Evolutionary conservation across 768 basidiomycete species (phyloP).

Genomic region (Fomitopsis serialis): DNA sequence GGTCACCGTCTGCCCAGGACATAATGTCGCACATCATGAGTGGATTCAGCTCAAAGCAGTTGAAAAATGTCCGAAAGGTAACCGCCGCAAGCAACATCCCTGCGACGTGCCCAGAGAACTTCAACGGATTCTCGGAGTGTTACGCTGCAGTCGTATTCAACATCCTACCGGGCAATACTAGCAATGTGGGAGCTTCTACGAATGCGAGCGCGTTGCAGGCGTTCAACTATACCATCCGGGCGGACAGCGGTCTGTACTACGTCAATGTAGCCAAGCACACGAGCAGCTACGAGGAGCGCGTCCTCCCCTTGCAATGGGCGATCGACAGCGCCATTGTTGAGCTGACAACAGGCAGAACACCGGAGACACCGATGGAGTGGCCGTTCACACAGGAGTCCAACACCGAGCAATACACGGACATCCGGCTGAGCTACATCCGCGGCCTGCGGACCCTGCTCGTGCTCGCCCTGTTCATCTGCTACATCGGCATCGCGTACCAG

Average conservation of each 20-base stretch:
- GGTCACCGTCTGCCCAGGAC: conserved; percentile 46
- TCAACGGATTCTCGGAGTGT: conserved; percentile 63
- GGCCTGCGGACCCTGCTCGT: conserved; percentile 60
- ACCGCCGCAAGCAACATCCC: conserved; percentile 42
- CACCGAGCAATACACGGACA: conserved; percentile 47
- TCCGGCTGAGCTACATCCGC: conserved; percentile 57
- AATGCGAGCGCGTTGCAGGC: conserved; percentile 4
- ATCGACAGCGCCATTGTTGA: conserved; percentile 73
- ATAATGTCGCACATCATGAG: conserved; percentile 59
- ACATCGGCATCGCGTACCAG: conserved; percentile 72
- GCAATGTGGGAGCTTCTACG: not conserved
- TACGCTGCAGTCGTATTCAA: conserved; percentile 64
- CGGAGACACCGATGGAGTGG: conserved; percentile 64
- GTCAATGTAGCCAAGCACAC: conserved; percentile 62
- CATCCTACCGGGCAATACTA: conserved; percentile 38
- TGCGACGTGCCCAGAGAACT: conserved; percentile 64
- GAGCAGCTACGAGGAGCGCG: conserved; percentile 62
- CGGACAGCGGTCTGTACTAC: conserved; percentile 57
- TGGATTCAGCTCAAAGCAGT: conserved; percentile 44
- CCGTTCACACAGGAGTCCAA: conserved; percentile 68
- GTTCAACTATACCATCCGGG: conserved; percentile 65
- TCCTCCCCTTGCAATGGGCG: conserved; percentile 74
- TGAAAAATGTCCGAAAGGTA: conserved; percentile 43
- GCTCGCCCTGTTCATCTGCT: conserved; percentile 69
- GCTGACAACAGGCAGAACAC: conserved; percentile 50